Percentiles rank a stretch among this genome's conserved stretches.
Evolutionary conservation across 345 rosid genomes (phyloP).

Genomic region (Laguncularia racemosa): DNA sequence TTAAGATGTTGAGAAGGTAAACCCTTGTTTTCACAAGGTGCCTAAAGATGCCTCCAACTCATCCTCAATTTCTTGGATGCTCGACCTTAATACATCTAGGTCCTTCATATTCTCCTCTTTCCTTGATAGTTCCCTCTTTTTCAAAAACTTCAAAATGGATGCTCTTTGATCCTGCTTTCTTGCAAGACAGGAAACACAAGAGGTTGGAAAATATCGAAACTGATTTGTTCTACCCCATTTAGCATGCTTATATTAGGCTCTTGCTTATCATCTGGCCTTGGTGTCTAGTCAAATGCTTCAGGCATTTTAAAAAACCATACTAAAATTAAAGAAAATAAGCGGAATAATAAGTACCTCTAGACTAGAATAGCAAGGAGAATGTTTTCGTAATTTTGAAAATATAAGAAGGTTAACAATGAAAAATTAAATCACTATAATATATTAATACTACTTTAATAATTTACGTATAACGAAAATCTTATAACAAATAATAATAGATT

Average conservation of each 20-base stretch:
- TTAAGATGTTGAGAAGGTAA: slow-evolving; percentile 15
- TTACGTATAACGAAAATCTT: no score
- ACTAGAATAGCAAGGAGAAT: no score
- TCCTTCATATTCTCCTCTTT: slow-evolving; percentile 1
- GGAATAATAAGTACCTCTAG: no score
- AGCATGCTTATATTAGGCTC: slow-evolving; percentile 10
- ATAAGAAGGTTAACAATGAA: no score
- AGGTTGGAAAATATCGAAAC: slow-evolving; percentile 19
- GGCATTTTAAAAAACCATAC: not conserved
- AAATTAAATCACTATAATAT: no score
- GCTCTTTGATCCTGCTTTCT: slow-evolving; percentile 15
- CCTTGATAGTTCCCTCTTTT: slow-evolving; percentile 12
- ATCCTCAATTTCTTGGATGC: slow-evolving; percentile 10
- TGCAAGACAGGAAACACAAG: slow-evolving; percentile 9
- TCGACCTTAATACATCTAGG: not conserved
- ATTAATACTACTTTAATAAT: no score
- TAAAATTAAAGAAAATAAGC: no score
- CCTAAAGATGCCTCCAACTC: slow-evolving; percentile 15
- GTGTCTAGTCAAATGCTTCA: not conserved
- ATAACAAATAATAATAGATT: no score
- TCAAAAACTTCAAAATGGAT: slow-evolving; percentile 14
- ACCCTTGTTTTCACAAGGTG: slow-evolving; percentile 14
- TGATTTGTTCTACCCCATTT: slow-evolving; percentile 22
- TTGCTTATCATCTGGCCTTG: not conserved
- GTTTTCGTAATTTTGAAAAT: no score